Base-by-base conservation (phyloP, 306 rosid genomes). In the Cicer arietinum region DNA sequence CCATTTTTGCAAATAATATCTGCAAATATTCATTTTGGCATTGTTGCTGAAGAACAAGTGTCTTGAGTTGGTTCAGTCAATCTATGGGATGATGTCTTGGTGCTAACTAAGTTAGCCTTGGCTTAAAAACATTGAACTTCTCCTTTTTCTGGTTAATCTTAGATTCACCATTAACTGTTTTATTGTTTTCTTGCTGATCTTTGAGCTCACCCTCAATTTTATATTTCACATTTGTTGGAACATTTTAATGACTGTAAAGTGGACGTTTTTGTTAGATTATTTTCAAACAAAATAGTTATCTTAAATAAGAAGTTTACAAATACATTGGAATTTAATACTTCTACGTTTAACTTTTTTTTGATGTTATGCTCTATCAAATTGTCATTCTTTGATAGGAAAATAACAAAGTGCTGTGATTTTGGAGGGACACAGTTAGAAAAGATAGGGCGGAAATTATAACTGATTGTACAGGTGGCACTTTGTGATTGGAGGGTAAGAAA, bases 191-290 rank as follows among this genome's bases (percentile, higher is more conserved):
- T 48, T 63, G 25, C 52, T n/a, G 18, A 37, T 46, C 16, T 17
- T 64, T 30, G 1, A 18, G 12, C 65, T 75, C 17, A 12, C 39
- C 13, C 35, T 45, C 69, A 7, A 11, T 11, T 62, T 48, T 20
- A 16, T 20, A n/a, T 50, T n/a, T 74, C 9, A 3, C 74, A 53
- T n/a, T 6, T 6, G 54, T 51, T 64, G 58, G 66, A 18, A 65
- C 18, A 39, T 14, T 67, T 2, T 56, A 44, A 25, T 67, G 25
- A 1, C 8, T 60, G 22, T 54, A 8, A 47, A 35, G 70, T 11
- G 14, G 51, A 74, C 12, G 12, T 14, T 61, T 61, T 9, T 73
- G 8, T 16, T 60, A 25, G 35, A 25, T 25, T 25, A 16, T n/a
- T 45, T 74, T 61, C 50, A 35, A 61, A 37, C 22, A 60, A 13